phyloP scores from a whole-genome alignment of 2,329 filamentous ascomycete genomes.

The Xylariaceae sp. region DNA sequence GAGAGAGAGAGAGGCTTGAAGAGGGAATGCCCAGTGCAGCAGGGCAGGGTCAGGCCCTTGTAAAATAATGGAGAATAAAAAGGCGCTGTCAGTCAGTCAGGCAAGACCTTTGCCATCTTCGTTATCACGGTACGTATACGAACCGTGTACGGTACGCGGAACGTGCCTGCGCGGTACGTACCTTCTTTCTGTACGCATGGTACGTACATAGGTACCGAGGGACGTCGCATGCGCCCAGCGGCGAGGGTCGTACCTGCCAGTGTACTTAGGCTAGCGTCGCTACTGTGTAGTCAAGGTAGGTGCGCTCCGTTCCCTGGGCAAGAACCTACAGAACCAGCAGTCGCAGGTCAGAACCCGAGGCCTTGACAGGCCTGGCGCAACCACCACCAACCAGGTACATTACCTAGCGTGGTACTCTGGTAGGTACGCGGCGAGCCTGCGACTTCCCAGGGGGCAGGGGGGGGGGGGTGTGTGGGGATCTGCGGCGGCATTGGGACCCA shows the following conservation, averaged over 20 bases:
- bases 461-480: slow-evolving; percentile 13
- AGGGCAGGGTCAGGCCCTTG: slow-evolving; percentile 14
- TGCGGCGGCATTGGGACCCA: slow-evolving; percentile 26
- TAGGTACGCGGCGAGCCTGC: background rate
- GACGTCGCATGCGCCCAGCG: too few relatives aligned
- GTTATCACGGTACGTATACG: slow-evolving; percentile 8
- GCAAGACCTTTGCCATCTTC: slow-evolving; percentile 12
- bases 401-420: background rate
- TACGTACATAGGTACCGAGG: background rate
- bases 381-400: background rate
- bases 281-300: too few relatives aligned
- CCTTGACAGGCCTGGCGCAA: slow-evolving; percentile 8
- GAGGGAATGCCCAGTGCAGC: slow-evolving; percentile 21
- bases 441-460: background rate
- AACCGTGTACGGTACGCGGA: background rate
- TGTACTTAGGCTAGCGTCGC: too few relatives aligned
- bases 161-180: background rate
- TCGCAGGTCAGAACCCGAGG: slow-evolving; percentile 5
- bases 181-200: background rate
- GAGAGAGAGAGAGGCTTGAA: slow-evolving; percentile 21
- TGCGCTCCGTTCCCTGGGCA: too few relatives aligned
- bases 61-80: slow-evolving; percentile 24
- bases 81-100: slow-evolving; percentile 28
- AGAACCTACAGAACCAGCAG: too few relatives aligned
- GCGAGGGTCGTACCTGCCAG: too few relatives aligned